Base-by-base conservation (phyloP, 192 early-diverging fungal species). In the Linnemannia zychae region DNA sequence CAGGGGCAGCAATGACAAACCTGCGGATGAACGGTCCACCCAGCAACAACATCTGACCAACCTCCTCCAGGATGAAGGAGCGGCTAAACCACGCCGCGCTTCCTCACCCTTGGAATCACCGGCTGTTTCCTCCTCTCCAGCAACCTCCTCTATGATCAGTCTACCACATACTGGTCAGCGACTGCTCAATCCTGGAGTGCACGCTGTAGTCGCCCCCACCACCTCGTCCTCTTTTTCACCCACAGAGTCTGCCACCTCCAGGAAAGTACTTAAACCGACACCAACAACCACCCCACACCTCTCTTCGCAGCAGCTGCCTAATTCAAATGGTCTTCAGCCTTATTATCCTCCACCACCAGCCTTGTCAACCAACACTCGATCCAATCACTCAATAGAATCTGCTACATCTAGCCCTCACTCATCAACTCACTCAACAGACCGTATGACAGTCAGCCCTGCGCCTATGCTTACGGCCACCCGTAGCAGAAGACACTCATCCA, bases 271-370 rank as follows among this genome's bases (percentile, higher is more conserved):
- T 46, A 71, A 71, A n/a, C 24, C 18, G 24, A 46, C 36, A 37
- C 33, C 67, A 38, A 40, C 6, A 5, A 68, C 67, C 38, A 34
- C 24, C 24, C 57, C 69, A 6, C 48, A 57, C 20, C 50, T 47
- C 5, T 57, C 44, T 40, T 44, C 65, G 17, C 48, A 71, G 22
- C n/a, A 16, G 5, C 7, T 36, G 37, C 38, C 49, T 9, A 36
- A 44, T 33, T 20, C 73, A 7, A 44, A 20, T 15, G 33, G 75
- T 22, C 72, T 78, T 40, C 82, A 78, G 34, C 73, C 82, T 11
- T 84, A 84, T 63, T 73, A 63, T 48, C 82, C 82, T 18, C 82
- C 82, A 38, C 82, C 82, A 9, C 47, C 71, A 20, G 34, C 72
- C 9, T 7, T 36, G 2, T 66, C 60, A 52, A 66, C 40, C 36